phyloP scores from a whole-genome alignment of 768 basidiomycete species.

The Kwoniella dejecticola region DNA sequence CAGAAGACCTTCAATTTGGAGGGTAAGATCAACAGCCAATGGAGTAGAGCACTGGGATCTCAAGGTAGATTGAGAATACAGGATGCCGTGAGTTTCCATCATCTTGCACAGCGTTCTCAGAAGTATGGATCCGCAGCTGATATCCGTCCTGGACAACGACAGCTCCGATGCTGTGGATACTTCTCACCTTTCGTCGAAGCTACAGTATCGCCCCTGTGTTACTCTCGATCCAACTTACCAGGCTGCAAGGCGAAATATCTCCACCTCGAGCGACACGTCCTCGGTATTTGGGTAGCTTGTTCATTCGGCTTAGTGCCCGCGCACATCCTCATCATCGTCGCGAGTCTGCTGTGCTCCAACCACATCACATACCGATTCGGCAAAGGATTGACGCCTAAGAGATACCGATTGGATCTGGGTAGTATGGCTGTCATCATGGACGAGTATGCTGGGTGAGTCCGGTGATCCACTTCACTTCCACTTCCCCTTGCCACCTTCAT shows the following conservation, averaged over 20 bases:
- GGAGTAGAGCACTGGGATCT: constrained; percentile 67
- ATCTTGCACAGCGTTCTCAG: too few species aligned
- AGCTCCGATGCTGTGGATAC: constrained; percentile 77
- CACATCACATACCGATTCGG: constrained; percentile 85
- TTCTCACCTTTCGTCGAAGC: constrained; percentile 79
- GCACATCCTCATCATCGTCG: constrained; percentile 67
- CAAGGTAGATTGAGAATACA: constrained; percentile 69
- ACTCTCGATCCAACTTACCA: constrained; percentile 68
- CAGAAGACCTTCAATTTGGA: constrained; percentile 74
- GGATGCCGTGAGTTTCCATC: constrained; percentile 57
- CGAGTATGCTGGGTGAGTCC: constrained; percentile 70
- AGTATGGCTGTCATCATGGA: constrained; percentile 84
- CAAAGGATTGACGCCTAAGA: constrained; percentile 84
- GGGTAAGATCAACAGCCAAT: constrained; percentile 76
- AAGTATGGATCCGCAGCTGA: too few species aligned
- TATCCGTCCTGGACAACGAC: constrained; percentile 16
- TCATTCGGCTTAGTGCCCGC: constrained; percentile 70
- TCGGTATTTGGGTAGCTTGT: constrained; percentile 68
- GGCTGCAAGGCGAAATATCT: constrained; percentile 73
- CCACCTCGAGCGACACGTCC: constrained; percentile 62
- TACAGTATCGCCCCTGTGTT: constrained; percentile 72
- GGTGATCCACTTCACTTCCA: too few species aligned
- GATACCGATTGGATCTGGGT: constrained; percentile 71
- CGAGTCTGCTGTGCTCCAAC: constrained; percentile 71
- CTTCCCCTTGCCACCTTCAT: too few species aligned